phyloP scores from a whole-genome alignment of 331 rosid species.

The Acacia pycnantha region DNA sequence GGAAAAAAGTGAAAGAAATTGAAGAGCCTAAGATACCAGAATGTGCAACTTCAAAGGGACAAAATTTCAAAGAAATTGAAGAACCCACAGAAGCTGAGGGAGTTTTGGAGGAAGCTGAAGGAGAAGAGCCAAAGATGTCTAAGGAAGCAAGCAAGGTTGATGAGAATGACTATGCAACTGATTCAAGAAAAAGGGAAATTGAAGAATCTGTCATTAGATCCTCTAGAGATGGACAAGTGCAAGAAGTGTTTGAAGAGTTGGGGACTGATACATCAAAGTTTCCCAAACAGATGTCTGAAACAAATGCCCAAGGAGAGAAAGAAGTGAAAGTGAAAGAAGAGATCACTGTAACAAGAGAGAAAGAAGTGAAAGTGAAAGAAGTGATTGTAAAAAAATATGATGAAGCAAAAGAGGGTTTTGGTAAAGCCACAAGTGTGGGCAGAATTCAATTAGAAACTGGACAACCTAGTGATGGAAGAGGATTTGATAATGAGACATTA shows the following conservation, averaged over 20 bases:
- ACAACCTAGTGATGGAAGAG: slow-evolving; percentile 6
- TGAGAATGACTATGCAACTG: neutral
- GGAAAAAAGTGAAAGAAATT: slow-evolving; percentile 19
- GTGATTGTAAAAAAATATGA: neutral
- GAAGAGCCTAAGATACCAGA: neutral
- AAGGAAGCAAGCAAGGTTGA: neutral
- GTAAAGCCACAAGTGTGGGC: slow-evolving; percentile 1
- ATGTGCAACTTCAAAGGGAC: neutral
- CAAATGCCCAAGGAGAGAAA: neutral
- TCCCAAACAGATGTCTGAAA: slow-evolving; percentile 3
- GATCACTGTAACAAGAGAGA: neutral
- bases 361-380: neutral
- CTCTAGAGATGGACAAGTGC: neutral
- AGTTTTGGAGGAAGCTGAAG: neutral
- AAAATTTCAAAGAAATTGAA: slow-evolving; percentile 3
- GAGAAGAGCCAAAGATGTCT: neutral
- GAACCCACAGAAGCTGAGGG: neutral
- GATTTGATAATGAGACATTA: neutral
- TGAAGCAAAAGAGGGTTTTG: slow-evolving; percentile 14
- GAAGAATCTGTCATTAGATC: slow-evolving; percentile 10
- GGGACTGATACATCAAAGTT: slow-evolving; percentile 6
- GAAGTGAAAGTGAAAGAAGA: neutral
- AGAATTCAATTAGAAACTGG: slow-evolving; percentile 19
- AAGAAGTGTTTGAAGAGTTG: neutral
- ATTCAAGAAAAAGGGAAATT: slow-evolving; percentile 13